Conservation (phyloP, 139 green algal species). For the Monoraphidium neglectum region DNA sequence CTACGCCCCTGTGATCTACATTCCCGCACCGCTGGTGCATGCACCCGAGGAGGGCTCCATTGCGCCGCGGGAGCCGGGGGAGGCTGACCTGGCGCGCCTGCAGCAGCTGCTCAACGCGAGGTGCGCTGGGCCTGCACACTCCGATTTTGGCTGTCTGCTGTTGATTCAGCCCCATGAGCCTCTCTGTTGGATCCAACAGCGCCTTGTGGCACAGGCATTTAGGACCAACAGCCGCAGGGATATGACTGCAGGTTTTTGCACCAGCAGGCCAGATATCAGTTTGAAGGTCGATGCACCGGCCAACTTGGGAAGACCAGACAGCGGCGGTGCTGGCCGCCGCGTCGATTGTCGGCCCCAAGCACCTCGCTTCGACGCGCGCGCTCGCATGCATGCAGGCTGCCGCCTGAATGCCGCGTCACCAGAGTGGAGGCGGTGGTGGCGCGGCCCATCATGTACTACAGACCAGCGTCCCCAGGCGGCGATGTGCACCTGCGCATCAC, state of each 20-base stretch:
- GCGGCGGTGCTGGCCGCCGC: too few relatives aligned
- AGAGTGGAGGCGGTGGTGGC: conserved; percentile 30
- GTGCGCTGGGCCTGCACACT: conserved; percentile 1
- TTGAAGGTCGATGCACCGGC: too few relatives aligned
- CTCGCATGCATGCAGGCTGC: conserved; percentile 34
- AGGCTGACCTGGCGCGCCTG: neutral
- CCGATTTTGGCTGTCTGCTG: too few relatives aligned
- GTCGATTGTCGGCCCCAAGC: too few relatives aligned
- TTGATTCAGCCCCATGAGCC: too few relatives aligned
- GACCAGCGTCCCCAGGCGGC: conserved; percentile 42
- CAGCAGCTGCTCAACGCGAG: neutral
- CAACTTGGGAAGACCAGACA: too few relatives aligned
- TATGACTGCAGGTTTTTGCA: too few relatives aligned
- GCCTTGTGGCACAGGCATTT: too few relatives aligned
- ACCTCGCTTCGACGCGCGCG: neutral
- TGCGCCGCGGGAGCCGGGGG: neutral
- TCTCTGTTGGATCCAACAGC: too few relatives aligned
- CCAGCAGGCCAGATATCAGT: too few relatives aligned
- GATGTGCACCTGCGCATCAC: conserved; percentile 35
- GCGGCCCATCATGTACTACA: conserved; percentile 67
- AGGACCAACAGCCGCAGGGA: too few relatives aligned
- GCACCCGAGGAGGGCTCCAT: neutral
- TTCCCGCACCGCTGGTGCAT: neutral
- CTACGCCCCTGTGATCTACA: conserved; percentile 23
- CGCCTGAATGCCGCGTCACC: conserved; percentile 33